phyloP scores from a whole-genome alignment of 2,329 filamentous ascomycete genomes.

The Aspergillus floridensis region DNA sequence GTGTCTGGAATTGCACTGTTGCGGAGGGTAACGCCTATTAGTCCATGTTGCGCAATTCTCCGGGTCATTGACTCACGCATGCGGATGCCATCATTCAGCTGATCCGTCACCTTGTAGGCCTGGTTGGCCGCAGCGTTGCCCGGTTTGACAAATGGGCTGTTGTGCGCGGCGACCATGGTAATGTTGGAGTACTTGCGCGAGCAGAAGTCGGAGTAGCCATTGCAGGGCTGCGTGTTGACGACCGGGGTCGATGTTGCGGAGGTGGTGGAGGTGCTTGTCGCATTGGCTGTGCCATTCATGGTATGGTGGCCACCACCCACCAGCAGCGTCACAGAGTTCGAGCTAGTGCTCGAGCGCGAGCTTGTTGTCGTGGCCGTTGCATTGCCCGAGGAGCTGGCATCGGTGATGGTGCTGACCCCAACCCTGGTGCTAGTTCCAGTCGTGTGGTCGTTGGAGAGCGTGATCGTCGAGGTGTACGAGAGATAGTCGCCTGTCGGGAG shows the following conservation, averaged over 20 bases:
- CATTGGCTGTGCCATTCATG: conserved; percentile 47
- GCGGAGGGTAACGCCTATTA: not conserved
- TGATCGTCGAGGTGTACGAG: conserved; percentile 38
- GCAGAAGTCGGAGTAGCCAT: conserved; percentile 76
- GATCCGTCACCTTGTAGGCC: conserved; percentile 61
- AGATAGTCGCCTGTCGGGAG: conserved; percentile 41
- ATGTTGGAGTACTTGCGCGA: conserved; percentile 75
- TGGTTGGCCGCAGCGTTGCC: conserved; percentile 78
- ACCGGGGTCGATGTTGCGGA: conserved; percentile 39
- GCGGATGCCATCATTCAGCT: conserved; percentile 71
- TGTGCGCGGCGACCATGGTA: conserved; percentile 74
- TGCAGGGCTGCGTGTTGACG: conserved; percentile 75
- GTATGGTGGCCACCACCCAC: conserved; percentile 44
- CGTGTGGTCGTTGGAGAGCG: conserved; percentile 11
- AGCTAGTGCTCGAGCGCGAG: conserved; percentile 29
- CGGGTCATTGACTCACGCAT: conserved; percentile 45
- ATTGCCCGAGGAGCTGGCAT: conserved; percentile 26
- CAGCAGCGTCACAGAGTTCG: conserved; percentile 33
- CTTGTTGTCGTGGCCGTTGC: conserved; percentile 33
- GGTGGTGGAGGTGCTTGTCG: conserved; percentile 48
- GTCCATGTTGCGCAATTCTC: not conserved
- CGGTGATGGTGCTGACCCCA: conserved; percentile 23
- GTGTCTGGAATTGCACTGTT: conserved; percentile 60
- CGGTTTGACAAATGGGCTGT: conserved; percentile 70
- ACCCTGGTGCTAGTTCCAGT: conserved; percentile 13